Evolutionary conservation across 2,329 filamentous ascomycete species (phyloP).

Genomic region (Fusarium sp.): DNA sequence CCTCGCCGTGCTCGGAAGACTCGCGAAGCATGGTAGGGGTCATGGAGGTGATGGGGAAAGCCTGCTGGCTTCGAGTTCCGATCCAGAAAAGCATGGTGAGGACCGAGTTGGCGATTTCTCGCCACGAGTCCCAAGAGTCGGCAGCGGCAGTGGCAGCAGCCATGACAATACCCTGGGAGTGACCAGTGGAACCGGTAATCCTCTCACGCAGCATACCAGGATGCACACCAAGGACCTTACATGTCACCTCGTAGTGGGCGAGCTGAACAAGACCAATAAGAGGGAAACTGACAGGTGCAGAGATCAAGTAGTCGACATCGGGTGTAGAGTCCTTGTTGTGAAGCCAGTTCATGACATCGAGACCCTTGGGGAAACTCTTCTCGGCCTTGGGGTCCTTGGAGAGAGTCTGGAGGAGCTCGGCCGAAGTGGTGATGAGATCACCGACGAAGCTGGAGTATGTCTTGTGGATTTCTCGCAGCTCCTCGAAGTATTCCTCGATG

Average conservation of each 20-base stretch:
- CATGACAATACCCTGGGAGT: constrained; percentile 96
- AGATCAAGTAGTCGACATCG: constrained; percentile 93
- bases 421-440: constrained; percentile 82
- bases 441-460: constrained; percentile 93
- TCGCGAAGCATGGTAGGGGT: constrained; percentile 91
- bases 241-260: constrained; percentile 94
- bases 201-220: constrained; percentile 88
- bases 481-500: constrained; percentile 99
- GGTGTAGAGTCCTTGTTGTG: constrained; percentile 89
- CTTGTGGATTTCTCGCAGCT: constrained; percentile 88
- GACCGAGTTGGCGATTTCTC: constrained; percentile 80
- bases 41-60: constrained; percentile 93
- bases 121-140: constrained; percentile 92
- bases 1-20: constrained; percentile 93
- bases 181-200: constrained; percentile 89
- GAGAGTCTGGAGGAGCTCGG: constrained; percentile 86
- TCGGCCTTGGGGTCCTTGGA: constrained; percentile 85
- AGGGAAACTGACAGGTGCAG: constrained; percentile 93
- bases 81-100: constrained; percentile 99
- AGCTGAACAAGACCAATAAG: constrained; percentile 96
- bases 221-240: constrained; percentile 88
- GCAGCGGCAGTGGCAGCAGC: constrained; percentile 91
- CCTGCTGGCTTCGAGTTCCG: constrained; percentile 94
- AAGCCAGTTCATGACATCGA: constrained; percentile 94
- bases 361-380: constrained; percentile 97